Evolutionary conservation across 2,329 filamentous ascomycete species (phyloP).

Genomic region (Sporothrix curviconia): DNA sequence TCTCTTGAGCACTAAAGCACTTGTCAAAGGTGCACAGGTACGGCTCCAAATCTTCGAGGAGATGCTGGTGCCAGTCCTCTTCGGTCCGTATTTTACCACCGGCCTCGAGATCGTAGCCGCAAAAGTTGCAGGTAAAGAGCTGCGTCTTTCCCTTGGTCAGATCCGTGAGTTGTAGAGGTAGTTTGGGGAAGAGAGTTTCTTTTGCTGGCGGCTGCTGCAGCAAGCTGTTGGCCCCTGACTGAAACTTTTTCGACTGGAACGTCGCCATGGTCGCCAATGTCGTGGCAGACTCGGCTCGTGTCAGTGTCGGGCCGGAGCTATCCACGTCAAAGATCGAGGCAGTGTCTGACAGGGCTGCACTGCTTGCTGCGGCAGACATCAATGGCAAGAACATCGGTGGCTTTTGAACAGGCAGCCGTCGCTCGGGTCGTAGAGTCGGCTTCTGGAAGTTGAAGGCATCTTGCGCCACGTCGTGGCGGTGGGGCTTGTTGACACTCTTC

Average conservation of each 20-base stretch:
- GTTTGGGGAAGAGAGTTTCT: slow-evolving; percentile 12
- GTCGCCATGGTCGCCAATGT: slow-evolving; percentile 16
- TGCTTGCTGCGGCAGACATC: slow-evolving; percentile 11
- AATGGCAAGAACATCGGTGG: slow-evolving; percentile 6
- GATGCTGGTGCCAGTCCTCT: slow-evolving; percentile 16
- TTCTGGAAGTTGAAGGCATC: slow-evolving; percentile 18
- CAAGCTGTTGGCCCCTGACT: background rate
- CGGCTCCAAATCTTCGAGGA: slow-evolving; percentile 17
- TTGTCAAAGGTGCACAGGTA: slow-evolving; percentile 19
- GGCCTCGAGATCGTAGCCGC: slow-evolving; percentile 17
- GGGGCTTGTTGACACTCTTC: slow-evolving; percentile 1
- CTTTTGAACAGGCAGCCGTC: background rate
- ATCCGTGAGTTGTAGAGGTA: slow-evolving; percentile 5
- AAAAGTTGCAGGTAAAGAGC: slow-evolving; percentile 17
- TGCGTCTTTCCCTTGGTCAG: slow-evolving; percentile 9
- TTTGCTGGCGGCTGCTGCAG: background rate
- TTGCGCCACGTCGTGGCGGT: slow-evolving; percentile 16
- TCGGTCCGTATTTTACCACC: slow-evolving; percentile 13
- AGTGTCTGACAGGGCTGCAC: slow-evolving; percentile 10
- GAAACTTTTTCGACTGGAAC: slow-evolving; percentile 1
- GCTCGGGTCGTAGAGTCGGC: slow-evolving; percentile 11
- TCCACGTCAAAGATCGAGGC: slow-evolving; percentile 14
- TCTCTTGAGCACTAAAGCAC: slow-evolving; percentile 17
- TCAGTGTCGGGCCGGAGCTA: background rate
- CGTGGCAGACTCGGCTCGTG: slow-evolving; percentile 6